These are phyloP conservation scores for Amanita rimosa DNA, from an alignment of 768 basidiomycete species.

Conservation along the genomic window DNA sequence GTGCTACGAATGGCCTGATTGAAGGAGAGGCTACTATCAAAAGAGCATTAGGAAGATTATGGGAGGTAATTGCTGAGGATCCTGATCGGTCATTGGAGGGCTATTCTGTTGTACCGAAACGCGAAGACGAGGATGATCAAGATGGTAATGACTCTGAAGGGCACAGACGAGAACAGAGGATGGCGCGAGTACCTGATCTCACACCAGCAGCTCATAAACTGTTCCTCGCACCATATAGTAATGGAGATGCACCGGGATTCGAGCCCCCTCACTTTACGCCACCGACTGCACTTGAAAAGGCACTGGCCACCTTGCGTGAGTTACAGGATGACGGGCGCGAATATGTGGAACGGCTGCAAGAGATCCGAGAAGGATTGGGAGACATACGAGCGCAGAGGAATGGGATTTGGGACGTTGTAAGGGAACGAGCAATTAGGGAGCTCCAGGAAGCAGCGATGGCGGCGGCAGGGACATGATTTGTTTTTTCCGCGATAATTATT, in stretches of 20 bases:
- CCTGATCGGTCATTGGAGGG: constrained; percentile 28
- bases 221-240: constrained; percentile 44
- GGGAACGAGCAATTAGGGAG: constrained; percentile 64
- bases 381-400: constrained; percentile 62
- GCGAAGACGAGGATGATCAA: constrained; percentile 58
- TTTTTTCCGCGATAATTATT: not conserved
- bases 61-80: constrained; percentile 74
- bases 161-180: constrained; percentile 19
- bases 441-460: constrained; percentile 53
- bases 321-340: constrained; percentile 81
- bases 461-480: constrained; percentile 14
- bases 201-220: constrained; percentile 55
- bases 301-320: constrained; percentile 61
- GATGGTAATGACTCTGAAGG: constrained; percentile 31
- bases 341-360: constrained; percentile 75
- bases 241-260: constrained; percentile 33
- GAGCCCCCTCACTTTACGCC: constrained; percentile 56
- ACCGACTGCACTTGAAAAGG: constrained; percentile 63
- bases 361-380: constrained; percentile 74
- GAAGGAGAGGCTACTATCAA: constrained; percentile 71
- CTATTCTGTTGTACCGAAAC: constrained; percentile 49
- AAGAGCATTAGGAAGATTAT: constrained; percentile 66
- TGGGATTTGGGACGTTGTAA: constrained; percentile 66
- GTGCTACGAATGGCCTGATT: constrained; percentile 74
- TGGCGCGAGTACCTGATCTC: constrained; percentile 56